Evolutionary conservation across 2,329 filamentous ascomycete genomes (phyloP).

Genomic region (Apiospora rasikravindrae): DNA sequence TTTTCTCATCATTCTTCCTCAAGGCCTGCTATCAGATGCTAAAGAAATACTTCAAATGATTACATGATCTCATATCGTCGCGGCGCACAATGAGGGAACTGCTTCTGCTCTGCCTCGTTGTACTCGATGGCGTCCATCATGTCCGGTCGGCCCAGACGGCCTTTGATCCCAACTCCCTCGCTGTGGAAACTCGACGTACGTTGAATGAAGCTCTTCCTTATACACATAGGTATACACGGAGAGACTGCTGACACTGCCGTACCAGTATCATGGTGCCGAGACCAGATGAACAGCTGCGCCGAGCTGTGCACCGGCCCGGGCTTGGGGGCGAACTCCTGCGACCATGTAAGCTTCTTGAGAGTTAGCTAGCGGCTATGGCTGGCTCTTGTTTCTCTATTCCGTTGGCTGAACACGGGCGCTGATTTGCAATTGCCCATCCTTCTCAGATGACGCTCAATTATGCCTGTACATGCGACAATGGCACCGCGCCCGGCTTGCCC

Average conservation of each 20-base stretch:
- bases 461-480: background rate
- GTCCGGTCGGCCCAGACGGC: background rate
- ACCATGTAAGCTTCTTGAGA: background rate
- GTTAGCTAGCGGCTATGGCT: background rate
- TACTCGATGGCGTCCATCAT: background rate
- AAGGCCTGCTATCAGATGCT: background rate
- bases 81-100: background rate
- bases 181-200: conserved; percentile 9
- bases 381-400: too few relatives aligned
- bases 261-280: conserved; percentile 14
- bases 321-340: background rate
- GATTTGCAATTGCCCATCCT: background rate
- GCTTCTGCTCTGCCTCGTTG: background rate
- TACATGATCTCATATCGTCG: background rate
- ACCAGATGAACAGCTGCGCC: conserved; percentile 16
- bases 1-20: background rate
- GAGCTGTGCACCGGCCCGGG: background rate
- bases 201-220: background rate
- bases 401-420: background rate
- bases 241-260: background rate
- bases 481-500: background rate
- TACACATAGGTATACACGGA: background rate
- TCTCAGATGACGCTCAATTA: background rate
- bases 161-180: conserved; percentile 1
- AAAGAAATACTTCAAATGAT: background rate